Evolutionary conservation across 768 basidiomycete genomes (phyloP).

Genomic region (Termitomyces titanicus): DNA sequence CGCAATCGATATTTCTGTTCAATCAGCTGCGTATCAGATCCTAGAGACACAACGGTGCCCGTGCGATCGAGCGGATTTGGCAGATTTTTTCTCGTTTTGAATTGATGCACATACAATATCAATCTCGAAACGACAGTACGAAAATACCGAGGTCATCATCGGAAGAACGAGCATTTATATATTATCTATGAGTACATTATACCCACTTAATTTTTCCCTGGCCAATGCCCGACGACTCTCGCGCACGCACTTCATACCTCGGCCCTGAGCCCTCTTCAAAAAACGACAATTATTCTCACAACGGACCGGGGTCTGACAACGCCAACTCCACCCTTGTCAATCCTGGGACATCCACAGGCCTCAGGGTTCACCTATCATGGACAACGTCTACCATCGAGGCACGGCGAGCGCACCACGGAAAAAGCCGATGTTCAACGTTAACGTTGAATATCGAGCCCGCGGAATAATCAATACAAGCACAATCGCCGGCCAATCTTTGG

Average conservation of each 20-base stretch:
- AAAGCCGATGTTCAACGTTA: not conserved
- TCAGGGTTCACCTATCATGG: too few relatives aligned
- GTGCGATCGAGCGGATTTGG: not conserved
- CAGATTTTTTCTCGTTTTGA: not conserved
- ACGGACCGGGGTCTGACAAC: not conserved
- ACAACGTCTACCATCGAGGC: not conserved
- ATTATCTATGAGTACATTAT: too few relatives aligned
- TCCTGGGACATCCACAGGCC: too few relatives aligned
- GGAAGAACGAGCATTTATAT: not conserved
- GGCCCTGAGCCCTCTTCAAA: not conserved
- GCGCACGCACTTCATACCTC: not conserved
- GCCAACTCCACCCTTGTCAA: too few relatives aligned
- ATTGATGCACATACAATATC: too few relatives aligned
- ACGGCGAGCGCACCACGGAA: not conserved
- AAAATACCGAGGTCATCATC: not conserved
- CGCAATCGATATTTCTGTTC: not conserved
- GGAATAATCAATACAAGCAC: not conserved
- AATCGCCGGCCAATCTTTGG: not conserved
- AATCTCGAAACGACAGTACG: not conserved
- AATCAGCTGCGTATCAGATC: conserved; percentile 8
- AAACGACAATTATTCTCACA: not conserved
- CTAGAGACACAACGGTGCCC: not conserved
- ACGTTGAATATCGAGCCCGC: too few relatives aligned
- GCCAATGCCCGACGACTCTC: too few relatives aligned
- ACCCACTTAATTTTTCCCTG: too few relatives aligned